Base-by-base conservation (phyloP, 2,329 filamentous ascomycete genomes). In the Fusarium palustre region DNA sequence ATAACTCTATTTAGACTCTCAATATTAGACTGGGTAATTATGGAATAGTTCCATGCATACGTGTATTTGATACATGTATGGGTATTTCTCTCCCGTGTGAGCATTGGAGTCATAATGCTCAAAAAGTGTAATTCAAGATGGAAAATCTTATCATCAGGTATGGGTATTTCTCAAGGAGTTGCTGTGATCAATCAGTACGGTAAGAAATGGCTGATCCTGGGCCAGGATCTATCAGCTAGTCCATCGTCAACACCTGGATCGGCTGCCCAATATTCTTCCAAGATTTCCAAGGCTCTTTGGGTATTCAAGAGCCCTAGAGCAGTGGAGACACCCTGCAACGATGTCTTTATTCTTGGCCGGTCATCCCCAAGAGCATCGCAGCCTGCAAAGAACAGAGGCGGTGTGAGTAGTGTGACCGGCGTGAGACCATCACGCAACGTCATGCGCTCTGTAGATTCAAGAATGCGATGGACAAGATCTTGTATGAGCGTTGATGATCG, bases 301-400 rank as follows among this genome's bases (percentile, higher is more conserved):
- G 67, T 59, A 24, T 69, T 69, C 22, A 69, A 28, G 0, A 69
- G 22, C 0, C 67, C 67, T 16, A 69, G 50, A 5, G 57, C 45
- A 7, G 49, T 64, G 3, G 67, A 69, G 5, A 69, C 66, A 9
- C 54, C 67, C 8, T 68, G 67, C 2, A 69, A 28, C 2, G 64
- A 42, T 15, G 25, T 54, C 42, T 68, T 69, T 33, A 70, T 66
- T 5, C 57, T 59, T 7, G 46, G 46, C 5, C 67, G 52, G n/a
- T 70, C 57, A 2, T 41, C n/a, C 13, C 63, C 54, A 18, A 69
- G 25, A 2, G 67, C 67, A 10, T 69, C 67, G 2, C 67, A 69
- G 1, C 67, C 67, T 0, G 67, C 67, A 43, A 69, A 69, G 22
- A 70, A 69, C 1, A 69, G 28, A 18, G 67, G 67, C 3, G 67